Evolutionary conservation across 192 early-diverging fungal genomes (phyloP).

Genomic region (Funneliformis mosseae): DNA sequence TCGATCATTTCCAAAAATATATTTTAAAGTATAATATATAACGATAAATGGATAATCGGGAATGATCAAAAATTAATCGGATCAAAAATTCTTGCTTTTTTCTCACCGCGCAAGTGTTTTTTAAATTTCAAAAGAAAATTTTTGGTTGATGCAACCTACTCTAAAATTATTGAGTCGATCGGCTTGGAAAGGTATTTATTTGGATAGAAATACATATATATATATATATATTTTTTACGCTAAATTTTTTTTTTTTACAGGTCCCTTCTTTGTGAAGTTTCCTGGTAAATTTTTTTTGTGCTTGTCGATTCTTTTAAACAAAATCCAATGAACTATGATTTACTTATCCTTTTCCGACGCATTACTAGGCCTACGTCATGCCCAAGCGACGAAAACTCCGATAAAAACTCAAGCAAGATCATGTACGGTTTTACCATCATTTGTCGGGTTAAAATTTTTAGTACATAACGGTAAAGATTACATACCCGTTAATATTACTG

Average conservation of each 20-base stretch:
- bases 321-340: background rate
- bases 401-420: constrained; percentile 78
- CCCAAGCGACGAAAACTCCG: constrained; percentile 59
- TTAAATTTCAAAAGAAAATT: too few species aligned
- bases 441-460: constrained; percentile 84
- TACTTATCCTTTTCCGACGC: background rate
- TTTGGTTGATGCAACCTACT: constrained; percentile 9
- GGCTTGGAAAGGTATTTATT: background rate
- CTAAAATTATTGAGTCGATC: background rate
- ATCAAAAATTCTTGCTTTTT: too few species aligned
- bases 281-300: background rate
- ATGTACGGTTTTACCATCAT: constrained; percentile 88
- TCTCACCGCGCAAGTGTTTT: too few species aligned
- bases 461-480: constrained; percentile 95
- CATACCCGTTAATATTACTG: constrained; percentile 78
- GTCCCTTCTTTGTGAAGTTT: constrained; percentile 21
- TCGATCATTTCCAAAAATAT: too few species aligned
- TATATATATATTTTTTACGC: too few species aligned
- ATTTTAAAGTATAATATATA: too few species aligned
- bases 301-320: too few species aligned
- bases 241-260: background rate
- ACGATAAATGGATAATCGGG: too few species aligned
- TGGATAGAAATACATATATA: too few species aligned
- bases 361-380: constrained; percentile 63
- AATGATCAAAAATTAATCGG: too few species aligned